Evolutionary conservation across 78 protist species (phyloP), one percentile per base, ranked within the genome.

Genomic region (Dictyostelium citrinum): DNA sequence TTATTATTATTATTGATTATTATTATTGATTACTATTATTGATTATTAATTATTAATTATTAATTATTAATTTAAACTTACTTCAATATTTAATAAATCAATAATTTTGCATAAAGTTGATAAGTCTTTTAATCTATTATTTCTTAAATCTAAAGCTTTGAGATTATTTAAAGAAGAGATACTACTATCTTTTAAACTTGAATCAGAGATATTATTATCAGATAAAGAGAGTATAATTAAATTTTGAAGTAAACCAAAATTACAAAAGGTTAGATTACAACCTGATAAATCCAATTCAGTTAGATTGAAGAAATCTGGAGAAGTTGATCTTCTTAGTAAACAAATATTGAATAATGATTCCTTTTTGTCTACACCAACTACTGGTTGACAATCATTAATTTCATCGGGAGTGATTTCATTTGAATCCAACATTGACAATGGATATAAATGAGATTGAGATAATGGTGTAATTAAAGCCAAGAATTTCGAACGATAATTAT

Each of bases 141-240:
- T 91, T 80, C 91, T 60, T 12, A 91, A 14, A 71, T 91, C 91
- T 8, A 91, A 58, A n/a, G 91, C 95, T 39, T 70, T 77, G 3
- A 91, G 79, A 2, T 39, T 7, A 7, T 83, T 83, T 5, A 91
- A 37, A 5, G 24, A 9, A 10, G 39, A 16, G 16, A 91, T 82
- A 76, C 84, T 70, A 27, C 79, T 60, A 20, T 84, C 95, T 64
- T 78, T 76, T 20, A 79, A 20, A 33, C 43, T 79, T 11, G 39
- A 43, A 31, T 88, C 93, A 6, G 93, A 51, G 5, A 88, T 79
- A 3, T 22, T 24, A 76, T 88, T 88, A 64, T 88, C 93, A 1
- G 93, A 76, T 14, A 88, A 61, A 5, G 82, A 77, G 2, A 88
- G 70, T 22, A 88, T 43, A 8, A 88, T 83, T 27, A 88, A 60